Conservation (phyloP, 2,329 filamentous ascomycete genomes). For the Grosmannia clavigera region DNA sequence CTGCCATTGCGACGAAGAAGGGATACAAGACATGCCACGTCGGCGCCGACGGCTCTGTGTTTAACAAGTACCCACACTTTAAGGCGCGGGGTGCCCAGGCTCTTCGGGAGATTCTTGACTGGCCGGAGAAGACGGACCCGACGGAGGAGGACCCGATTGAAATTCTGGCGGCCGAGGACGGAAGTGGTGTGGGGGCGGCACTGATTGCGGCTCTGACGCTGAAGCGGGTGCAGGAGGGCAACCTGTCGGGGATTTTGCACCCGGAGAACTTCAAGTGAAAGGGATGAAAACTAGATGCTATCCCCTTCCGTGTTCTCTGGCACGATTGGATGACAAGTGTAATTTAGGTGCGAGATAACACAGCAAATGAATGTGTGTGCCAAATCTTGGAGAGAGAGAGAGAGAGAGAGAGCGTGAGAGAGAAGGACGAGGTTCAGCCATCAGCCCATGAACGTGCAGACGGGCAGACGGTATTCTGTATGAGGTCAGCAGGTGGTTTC, state of each 20-base stretch:
- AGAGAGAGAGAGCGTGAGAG: neutral
- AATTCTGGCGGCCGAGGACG: conserved; percentile 84
- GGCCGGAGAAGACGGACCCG: conserved; percentile 56
- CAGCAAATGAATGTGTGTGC: neutral
- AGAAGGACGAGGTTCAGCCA: neutral
- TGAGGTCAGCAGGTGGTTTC: conserved; percentile 13
- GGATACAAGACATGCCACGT: conserved; percentile 79
- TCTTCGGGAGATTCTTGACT: conserved; percentile 89
- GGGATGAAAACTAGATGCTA: neutral
- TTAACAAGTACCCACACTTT: conserved; percentile 99
- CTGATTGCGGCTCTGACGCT: conserved; percentile 70
- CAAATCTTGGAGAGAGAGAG: neutral
- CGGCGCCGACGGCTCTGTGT: conserved; percentile 91
- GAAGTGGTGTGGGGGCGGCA: conserved; percentile 91
- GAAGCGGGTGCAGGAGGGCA: conserved; percentile 51
- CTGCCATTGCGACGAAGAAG: conserved; percentile 96
- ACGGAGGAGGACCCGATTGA: conserved; percentile 79
- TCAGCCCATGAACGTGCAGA: conserved; percentile 61
- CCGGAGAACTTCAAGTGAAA: conserved; percentile 46
- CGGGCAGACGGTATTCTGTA: conserved; percentile 57
- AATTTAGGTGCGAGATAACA: neutral
- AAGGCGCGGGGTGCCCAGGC: conserved; percentile 83
- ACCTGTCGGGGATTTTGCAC: conserved; percentile 51
- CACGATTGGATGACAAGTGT: neutral
- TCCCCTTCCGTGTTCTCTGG: neutral